Conservation (phyloP, 2,329 filamentous ascomycete species). For the Monosporascus sp. region DNA sequence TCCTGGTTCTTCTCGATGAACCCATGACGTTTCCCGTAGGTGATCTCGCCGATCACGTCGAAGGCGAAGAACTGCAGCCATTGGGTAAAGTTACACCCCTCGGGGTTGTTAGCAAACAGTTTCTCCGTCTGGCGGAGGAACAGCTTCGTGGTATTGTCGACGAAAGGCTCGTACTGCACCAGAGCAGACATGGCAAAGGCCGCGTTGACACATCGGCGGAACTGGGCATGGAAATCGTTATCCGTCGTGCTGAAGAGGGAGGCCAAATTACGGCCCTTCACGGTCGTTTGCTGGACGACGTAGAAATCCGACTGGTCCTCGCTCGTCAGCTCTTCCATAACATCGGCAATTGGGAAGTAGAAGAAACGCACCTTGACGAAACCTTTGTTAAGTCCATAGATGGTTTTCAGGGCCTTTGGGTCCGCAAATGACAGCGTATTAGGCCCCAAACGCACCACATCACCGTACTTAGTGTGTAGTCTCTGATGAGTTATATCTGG, state of each 20-base stretch:
- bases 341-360: neutral
- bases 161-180: conserved; percentile 74
- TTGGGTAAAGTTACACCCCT: conserved; percentile 57
- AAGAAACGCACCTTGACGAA: conserved; percentile 59
- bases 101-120: conserved; percentile 41
- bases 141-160: conserved; percentile 67
- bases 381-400: conserved; percentile 79
- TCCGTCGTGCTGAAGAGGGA: conserved; percentile 74
- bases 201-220: conserved; percentile 69
- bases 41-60: conserved; percentile 74
- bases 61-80: conserved; percentile 82
- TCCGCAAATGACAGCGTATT: conserved; percentile 70
- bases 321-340: neutral
- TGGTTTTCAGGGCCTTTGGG: conserved; percentile 65
- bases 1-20: conserved; percentile 72
- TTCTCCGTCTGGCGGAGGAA: conserved; percentile 61
- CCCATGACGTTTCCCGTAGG: conserved; percentile 69
- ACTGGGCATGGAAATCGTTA: conserved; percentile 69
- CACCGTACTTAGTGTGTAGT: conserved; percentile 66
- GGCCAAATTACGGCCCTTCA: conserved; percentile 60
- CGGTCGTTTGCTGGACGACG: conserved; percentile 68
- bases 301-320: conserved; percentile 69
- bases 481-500: conserved; percentile 63
- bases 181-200: conserved; percentile 74
- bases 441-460: conserved; percentile 70